A percentile compares a stretch with the other conserved stretches of the same genome.
Conservation (phyloP, 768 basidiomycete species). For the Tricholoma saponaceum region DNA sequence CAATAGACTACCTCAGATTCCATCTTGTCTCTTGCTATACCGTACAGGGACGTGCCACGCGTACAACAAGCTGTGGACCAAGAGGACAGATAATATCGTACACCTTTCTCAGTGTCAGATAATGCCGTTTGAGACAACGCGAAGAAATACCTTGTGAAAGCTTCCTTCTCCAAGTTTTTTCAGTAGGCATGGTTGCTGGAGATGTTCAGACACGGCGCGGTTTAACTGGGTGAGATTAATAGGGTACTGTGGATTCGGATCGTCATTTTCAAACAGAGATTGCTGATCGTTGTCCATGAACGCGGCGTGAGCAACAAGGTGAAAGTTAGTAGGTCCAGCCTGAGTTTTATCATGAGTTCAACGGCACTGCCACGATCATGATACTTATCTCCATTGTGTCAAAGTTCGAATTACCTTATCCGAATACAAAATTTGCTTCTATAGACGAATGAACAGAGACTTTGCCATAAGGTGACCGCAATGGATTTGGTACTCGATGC, state of each 20-base stretch:
- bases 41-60: neutral
- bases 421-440: no score
- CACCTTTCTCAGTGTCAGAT: neutral
- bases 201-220: neutral
- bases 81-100: neutral
- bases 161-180: neutral
- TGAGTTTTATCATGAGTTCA: no score
- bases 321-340: no score
- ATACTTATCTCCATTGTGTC: no score
- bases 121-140: neutral
- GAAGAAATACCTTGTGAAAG: neutral
- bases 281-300: neutral
- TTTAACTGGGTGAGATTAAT: neutral
- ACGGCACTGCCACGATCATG: no score
- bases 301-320: no score
- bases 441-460: no score
- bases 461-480: no score
- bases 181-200: neutral
- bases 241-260: neutral
- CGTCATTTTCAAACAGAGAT: neutral
- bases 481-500: no score
- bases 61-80: neutral
- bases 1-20: neutral
- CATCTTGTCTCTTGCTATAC: neutral
- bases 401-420: no score